These are phyloP conservation scores for Phyllosticta paracitricarpa DNA, from an alignment of 2,329 filamentous ascomycete species.

Conservation along the genomic window DNA sequence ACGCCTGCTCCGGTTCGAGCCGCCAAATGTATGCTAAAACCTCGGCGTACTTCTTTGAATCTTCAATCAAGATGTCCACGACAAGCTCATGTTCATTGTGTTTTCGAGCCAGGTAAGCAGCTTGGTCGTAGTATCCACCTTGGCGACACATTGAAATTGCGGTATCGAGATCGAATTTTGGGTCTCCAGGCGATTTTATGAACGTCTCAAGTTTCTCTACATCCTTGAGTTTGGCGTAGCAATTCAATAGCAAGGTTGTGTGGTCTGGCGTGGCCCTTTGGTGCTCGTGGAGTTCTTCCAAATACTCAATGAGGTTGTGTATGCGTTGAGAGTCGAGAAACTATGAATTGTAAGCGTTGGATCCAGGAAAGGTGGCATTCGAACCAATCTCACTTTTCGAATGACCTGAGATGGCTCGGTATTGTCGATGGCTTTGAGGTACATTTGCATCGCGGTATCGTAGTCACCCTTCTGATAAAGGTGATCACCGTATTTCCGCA, in stretches of 20 bases:
- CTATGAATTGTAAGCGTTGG: constrained; percentile 30
- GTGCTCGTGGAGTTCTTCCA: constrained; percentile 92
- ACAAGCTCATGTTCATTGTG: constrained; percentile 90
- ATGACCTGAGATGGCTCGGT: constrained; percentile 96
- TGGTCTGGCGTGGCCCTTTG: constrained; percentile 90
- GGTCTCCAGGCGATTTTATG: constrained; percentile 86
- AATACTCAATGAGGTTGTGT: constrained; percentile 92
- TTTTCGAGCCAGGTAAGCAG: constrained; percentile 87
- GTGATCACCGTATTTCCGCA: constrained; percentile 86
- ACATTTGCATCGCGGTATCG: constrained; percentile 98
- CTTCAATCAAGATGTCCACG: constrained; percentile 90
- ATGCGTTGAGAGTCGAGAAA: constrained; percentile 96
- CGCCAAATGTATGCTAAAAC: constrained; percentile 88
- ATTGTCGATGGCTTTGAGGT: constrained; percentile 88
- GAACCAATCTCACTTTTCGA: constrained; percentile 52
- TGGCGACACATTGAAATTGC: constrained; percentile 97
- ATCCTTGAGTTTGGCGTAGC: constrained; percentile 96
- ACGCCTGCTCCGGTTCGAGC: constrained; percentile 72
- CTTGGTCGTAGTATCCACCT: constrained; percentile 93
- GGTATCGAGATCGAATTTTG: constrained; percentile 95
- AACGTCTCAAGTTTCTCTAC: constrained; percentile 93
- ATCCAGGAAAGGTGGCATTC: background rate
- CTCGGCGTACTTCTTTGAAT: constrained; percentile 81
- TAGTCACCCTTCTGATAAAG: constrained; percentile 93
- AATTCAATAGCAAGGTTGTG: constrained; percentile 88